phyloP scores from a whole-genome alignment of 768 basidiomycete species.

The Xerocomus spinulosus region DNA sequence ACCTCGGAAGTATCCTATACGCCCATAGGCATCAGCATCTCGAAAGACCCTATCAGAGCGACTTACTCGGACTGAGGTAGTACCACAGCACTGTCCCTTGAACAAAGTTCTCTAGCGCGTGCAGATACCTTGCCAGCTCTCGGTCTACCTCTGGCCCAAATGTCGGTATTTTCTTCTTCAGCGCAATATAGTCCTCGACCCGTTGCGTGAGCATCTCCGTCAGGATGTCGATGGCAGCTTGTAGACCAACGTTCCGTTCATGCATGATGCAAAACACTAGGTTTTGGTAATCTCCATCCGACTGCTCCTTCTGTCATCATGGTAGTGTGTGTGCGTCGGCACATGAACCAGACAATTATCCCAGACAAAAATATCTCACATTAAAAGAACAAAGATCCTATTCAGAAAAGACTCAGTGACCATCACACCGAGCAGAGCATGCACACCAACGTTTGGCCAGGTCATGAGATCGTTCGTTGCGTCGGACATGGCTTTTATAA shows the following conservation, averaged over 20 bases:
- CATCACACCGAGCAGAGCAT: slow-evolving; percentile 1
- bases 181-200: slow-evolving; percentile 29
- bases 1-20: slow-evolving; percentile 30
- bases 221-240: slow-evolving; percentile 33
- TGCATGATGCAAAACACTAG: slow-evolving; percentile 38
- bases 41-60: not conserved
- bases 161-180: slow-evolving; percentile 34
- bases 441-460: slow-evolving; percentile 36
- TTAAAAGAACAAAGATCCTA: slow-evolving; percentile 30
- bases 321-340: slow-evolving; percentile 5
- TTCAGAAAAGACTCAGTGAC: slow-evolving; percentile 12
- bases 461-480: slow-evolving; percentile 40
- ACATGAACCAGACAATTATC: slow-evolving; percentile 4
- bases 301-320: slow-evolving; percentile 34
- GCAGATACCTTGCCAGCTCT: slow-evolving; percentile 32
- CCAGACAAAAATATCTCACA: slow-evolving; percentile 13
- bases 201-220: slow-evolving; percentile 36
- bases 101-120: slow-evolving; percentile 35
- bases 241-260: slow-evolving; percentile 31
- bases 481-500: slow-evolving; percentile 35
- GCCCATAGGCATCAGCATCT: slow-evolving; percentile 9
- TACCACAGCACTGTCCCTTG: slow-evolving; percentile 39
- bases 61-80: slow-evolving; percentile 37
- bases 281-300: slow-evolving; percentile 39
- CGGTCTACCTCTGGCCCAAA: slow-evolving; percentile 33